Evolutionary conservation across 225 moss, liverwort and hornwort genomes (phyloP).

Genomic region (Physcomitrellopsis africana): DNA sequence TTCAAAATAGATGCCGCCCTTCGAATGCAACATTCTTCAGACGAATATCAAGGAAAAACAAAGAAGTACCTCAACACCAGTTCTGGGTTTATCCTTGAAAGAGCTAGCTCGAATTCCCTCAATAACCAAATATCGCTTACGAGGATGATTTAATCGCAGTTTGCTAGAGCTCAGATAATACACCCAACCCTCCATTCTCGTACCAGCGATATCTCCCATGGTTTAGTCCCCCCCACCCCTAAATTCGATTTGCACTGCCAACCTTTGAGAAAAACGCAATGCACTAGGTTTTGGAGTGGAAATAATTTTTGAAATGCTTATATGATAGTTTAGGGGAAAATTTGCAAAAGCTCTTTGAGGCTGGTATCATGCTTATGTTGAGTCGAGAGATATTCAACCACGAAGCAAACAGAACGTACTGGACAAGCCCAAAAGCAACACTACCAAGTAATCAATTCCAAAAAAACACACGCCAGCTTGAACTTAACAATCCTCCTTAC

Average conservation of each 20-base stretch:
- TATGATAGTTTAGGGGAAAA: not conserved
- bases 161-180: conserved; percentile 45
- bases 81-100: conserved; percentile 47
- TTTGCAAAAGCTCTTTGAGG: too few species aligned
- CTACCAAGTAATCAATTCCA: too few species aligned
- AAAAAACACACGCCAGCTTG: too few species aligned
- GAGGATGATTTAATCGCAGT: conserved; percentile 48
- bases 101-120: conserved; percentile 54
- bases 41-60: not conserved
- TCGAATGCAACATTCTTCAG: not conserved
- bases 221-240: not conserved
- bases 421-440: too few species aligned
- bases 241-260: conserved; percentile 2
- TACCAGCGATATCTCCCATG: conserved; percentile 32
- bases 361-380: too few species aligned
- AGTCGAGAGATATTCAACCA: too few species aligned
- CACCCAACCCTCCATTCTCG: conserved; percentile 56
- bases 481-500: too few species aligned
- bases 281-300: too few species aligned
- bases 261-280: not conserved
- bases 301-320: not conserved
- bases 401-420: too few species aligned
- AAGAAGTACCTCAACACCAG: conserved; percentile 37
- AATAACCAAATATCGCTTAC: conserved; percentile 50
- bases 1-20: not conserved